Conservation (phyloP, 2,329 filamentous ascomycete genomes). For the Clarireedia homoeocarpa region DNA sequence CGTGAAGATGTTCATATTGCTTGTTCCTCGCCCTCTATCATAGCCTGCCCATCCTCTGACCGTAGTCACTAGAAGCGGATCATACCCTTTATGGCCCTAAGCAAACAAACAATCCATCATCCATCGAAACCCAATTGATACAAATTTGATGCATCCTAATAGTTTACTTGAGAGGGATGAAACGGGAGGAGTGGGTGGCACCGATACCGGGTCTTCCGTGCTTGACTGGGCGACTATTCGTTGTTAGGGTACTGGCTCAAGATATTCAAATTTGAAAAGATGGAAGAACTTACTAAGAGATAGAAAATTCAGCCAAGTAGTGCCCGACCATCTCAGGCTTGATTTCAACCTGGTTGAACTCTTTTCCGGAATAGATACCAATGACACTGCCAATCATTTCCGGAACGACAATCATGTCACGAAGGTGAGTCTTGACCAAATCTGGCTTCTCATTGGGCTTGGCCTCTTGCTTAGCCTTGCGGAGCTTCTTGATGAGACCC, state of each 20-base stretch:
- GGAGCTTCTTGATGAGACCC: constrained; percentile 99
- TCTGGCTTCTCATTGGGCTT: constrained; percentile 99
- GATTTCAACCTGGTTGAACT: constrained; percentile 99
- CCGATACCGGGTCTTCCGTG: constrained; percentile 99
- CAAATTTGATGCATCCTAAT: constrained; percentile 15
- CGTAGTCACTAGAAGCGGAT: neutral
- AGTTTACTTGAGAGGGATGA: constrained; percentile 98
- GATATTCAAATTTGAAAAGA: neutral
- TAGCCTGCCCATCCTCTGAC: neutral
- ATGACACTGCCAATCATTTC: constrained; percentile 99
- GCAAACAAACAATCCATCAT: constrained; percentile 5
- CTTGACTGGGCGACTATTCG: constrained; percentile 94
- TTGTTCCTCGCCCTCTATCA: constrained; percentile 1
- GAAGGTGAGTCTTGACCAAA: constrained; percentile 97
- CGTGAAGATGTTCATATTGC: constrained; percentile 1
- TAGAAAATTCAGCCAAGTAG: constrained; percentile 98
- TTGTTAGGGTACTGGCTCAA: neutral
- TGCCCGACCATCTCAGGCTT: constrained; percentile 99
- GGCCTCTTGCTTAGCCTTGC: constrained; percentile 98
- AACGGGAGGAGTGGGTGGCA: constrained; percentile 99
- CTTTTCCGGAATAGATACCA: constrained; percentile 99
- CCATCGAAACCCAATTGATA: constrained; percentile 15
- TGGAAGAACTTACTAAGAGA: constrained; percentile 79
- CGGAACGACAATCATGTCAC: constrained; percentile 99
- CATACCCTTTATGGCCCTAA: neutral